Conservation (phyloP, 1,284 basidiomycete genomes). For the Porodaedalea pini region DNA sequence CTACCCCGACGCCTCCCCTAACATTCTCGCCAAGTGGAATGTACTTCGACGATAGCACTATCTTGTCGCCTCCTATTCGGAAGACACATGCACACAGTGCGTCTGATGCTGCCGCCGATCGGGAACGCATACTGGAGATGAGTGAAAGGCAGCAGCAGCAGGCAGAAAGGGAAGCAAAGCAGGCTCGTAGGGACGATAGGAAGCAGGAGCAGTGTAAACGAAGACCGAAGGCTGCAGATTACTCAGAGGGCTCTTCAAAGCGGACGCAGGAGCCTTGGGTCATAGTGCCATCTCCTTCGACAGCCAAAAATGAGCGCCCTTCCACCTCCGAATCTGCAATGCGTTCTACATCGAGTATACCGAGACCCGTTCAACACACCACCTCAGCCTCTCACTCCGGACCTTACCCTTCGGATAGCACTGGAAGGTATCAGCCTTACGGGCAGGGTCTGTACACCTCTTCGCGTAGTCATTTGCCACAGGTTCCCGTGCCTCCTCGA, state of each 20-base stretch:
- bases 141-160: slow-evolving; percentile 34
- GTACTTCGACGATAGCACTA: slow-evolving; percentile 38
- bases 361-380: slow-evolving; percentile 17
- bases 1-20: slow-evolving; percentile 5
- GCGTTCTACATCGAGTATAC: slow-evolving; percentile 22
- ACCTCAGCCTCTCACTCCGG: slow-evolving; percentile 8
- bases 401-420: not conserved
- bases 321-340: slow-evolving; percentile 32
- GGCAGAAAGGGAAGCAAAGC: slow-evolving; percentile 29
- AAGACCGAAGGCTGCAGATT: slow-evolving; percentile 5
- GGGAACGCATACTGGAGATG: slow-evolving; percentile 40
- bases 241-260: slow-evolving; percentile 3
- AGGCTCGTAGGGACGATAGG: slow-evolving; percentile 21
- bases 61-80: slow-evolving; percentile 28
- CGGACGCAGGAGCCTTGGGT: slow-evolving; percentile 41
- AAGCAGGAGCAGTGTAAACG: slow-evolving; percentile 13
- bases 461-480: slow-evolving; percentile 16
- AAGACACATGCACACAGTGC: slow-evolving; percentile 41
- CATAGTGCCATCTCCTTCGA: slow-evolving; percentile 36
- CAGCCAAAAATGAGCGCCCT: slow-evolving; percentile 30
- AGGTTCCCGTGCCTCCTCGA: slow-evolving; percentile 16
- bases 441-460: slow-evolving; percentile 1
- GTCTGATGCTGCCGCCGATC: slow-evolving; percentile 48
- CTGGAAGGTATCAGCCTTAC: slow-evolving; percentile 1
- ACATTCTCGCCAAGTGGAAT: slow-evolving; percentile 21